Evolutionary conservation across 805 yeast species (phyloP), one percentile per base, ranked within the genome.

Genomic region (Saccharomycopsis fibuligera): DNA sequence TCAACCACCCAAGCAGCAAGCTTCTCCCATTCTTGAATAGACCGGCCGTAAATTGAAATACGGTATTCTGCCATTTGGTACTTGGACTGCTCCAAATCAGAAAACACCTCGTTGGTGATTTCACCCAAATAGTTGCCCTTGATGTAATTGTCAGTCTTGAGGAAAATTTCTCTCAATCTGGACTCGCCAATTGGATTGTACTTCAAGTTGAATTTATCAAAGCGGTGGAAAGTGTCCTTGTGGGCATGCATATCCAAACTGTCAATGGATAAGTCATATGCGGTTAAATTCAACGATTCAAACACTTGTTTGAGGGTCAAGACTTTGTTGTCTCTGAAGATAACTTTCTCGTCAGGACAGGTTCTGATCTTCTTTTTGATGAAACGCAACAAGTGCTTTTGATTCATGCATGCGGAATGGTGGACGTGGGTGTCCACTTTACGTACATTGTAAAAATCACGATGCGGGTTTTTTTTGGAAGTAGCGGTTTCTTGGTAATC

Each of bases 161-260:
- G 70, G 65, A 93, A 93, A 47, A 93, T 93, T 64, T 93, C 99
- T 67, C 99, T 80, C 65, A 93, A 70, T 64, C 99, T 82, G 19
- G 99, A 93, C 68, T 93, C 99, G 27, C 99, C 99, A 58, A 93
- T 84, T 19, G 99, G 99, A 62, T 93, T 93, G 69, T 93, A 93
- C 65, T 93, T 95, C 68, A 93, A 74, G 65, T 93, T 93, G 75
- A 93, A 93, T 68, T 93, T 93, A 67, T 93, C 99, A 62, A 93
- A 93, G 59, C 99, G 76, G 66, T 93, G 99, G 76, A 93, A 93
- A 0, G 98, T 86, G 61, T 93, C 99, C 56, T 90, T 86, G 65
- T 93, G 99, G 4, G 99, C 99, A 67, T 93, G 99, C 99, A 93
- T 93, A 67, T 93, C 99, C 57, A 93, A 74, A 1, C 99, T 95